These are phyloP conservation scores for Paramecium pentaurelia DNA, from an alignment of 73 alveolate genomes.

Conservation along the genomic window DNA sequence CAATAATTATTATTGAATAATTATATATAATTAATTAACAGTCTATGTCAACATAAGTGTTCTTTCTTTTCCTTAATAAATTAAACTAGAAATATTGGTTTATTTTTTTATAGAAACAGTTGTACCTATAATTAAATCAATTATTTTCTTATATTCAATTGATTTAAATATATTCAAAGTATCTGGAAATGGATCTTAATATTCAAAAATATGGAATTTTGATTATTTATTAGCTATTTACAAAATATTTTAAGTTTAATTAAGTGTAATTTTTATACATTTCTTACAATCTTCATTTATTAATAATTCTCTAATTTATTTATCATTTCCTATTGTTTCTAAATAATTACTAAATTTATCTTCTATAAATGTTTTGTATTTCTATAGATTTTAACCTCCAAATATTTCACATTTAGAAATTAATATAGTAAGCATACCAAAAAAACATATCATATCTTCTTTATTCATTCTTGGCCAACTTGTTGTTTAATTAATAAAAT, in stretches of 20 bases:
- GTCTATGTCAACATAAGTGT: neutral
- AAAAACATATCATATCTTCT: conserved; percentile 43
- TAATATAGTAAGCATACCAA: conserved; percentile 1
- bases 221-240: neutral
- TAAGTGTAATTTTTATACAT: conserved; percentile 4
- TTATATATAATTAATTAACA: neutral
- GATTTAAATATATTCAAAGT: conserved; percentile 14
- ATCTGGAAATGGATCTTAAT: conserved; percentile 37
- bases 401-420: conserved; percentile 15
- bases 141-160: neutral
- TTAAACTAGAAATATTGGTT: neutral
- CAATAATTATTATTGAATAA: neutral
- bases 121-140: neutral
- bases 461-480: conserved; percentile 6
- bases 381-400: neutral
- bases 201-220: neutral
- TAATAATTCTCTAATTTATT: neutral
- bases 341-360: neutral
- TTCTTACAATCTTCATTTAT: conserved; percentile 27
- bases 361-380: neutral
- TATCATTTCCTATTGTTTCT: conserved; percentile 24
- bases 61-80: conserved; percentile 36
- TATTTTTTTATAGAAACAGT: neutral
- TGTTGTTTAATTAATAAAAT: neutral
- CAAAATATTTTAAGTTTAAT: neutral